Percentiles rank a stretch among this genome's conserved stretches.
These are phyloP conservation scores for Colletotrichum tropicale DNA, from an alignment of 2,329 filamentous ascomycete genomes.

Conservation along the genomic window DNA sequence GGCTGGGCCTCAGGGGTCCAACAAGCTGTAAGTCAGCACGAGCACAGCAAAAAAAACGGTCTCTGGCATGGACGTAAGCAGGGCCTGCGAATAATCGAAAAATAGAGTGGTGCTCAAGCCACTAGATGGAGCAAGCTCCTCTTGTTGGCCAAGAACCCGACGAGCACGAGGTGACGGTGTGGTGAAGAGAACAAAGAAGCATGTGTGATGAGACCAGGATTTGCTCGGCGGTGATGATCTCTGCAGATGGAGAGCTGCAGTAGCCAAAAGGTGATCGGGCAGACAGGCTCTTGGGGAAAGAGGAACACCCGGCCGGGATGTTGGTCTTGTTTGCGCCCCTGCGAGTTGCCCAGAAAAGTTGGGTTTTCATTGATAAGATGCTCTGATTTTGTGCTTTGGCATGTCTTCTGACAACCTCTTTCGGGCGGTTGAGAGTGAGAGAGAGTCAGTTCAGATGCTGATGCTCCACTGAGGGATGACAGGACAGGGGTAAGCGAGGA, in stretches of 20 bases:
- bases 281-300: not conserved
- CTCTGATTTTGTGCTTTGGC: not conserved
- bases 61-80: not conserved
- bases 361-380: not conserved
- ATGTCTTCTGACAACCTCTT: not conserved
- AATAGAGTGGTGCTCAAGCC: not conserved
- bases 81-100: not conserved
- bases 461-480: not conserved
- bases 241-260: constrained; percentile 13
- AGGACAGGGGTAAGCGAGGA: constrained; percentile 16
- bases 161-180: not conserved
- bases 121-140: not conserved
- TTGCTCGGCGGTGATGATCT: constrained; percentile 17
- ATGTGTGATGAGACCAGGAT: constrained; percentile 8
- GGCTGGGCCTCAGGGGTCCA: constrained; percentile 7
- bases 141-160: not conserved
- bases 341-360: not conserved
- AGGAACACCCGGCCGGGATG: not conserved
- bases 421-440: constrained; percentile 6
- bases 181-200: not conserved
- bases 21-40: not conserved
- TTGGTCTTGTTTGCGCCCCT: constrained; percentile 2
- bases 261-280: constrained; percentile 1
- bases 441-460: not conserved
- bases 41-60: not conserved